A percentile compares a stretch with the other conserved stretches of the same genome.
Conservation (phyloP, 176 grass and related monocot genomes). For the Metroxylon sagu region DNA sequence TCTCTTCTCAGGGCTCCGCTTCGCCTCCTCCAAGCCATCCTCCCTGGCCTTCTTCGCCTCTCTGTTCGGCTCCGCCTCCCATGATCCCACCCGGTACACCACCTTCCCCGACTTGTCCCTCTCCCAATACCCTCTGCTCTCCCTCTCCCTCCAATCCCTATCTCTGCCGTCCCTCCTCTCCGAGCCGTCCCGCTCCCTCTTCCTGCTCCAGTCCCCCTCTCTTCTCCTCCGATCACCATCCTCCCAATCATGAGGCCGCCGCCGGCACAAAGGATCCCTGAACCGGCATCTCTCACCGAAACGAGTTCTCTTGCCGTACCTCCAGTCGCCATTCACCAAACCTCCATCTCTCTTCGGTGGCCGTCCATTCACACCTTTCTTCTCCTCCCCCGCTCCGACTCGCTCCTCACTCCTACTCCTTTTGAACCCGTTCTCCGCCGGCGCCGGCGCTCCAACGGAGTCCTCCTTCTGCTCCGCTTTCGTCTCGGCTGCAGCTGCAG, state of each 20-base stretch:
- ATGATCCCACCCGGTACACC: constrained; percentile 67
- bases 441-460: too few relatives aligned
- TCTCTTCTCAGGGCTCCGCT: constrained; percentile 32
- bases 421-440: not conserved
- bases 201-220: constrained; percentile 48
- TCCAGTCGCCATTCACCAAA: constrained; percentile 13
- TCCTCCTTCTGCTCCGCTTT: too few relatives aligned
- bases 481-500: not conserved
- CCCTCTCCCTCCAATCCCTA: constrained; percentile 26
- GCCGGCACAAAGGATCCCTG: constrained; percentile 14
- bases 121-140: constrained; percentile 79
- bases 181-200: constrained; percentile 49
- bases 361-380: not conserved
- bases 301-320: constrained; percentile 13
- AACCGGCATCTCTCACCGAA: not conserved
- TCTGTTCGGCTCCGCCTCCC: constrained; percentile 62
- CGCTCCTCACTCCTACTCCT: not conserved
- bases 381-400: not conserved
- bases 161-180: constrained; percentile 10
- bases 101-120: constrained; percentile 74
- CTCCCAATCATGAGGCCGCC: constrained; percentile 23
- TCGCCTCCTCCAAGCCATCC: constrained; percentile 23
- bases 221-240: constrained; percentile 60
- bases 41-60: constrained; percentile 38
- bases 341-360: constrained; percentile 15